Base-by-base conservation (phyloP, 75 land plant species). In the Sequoiadendron giganteum region DNA sequence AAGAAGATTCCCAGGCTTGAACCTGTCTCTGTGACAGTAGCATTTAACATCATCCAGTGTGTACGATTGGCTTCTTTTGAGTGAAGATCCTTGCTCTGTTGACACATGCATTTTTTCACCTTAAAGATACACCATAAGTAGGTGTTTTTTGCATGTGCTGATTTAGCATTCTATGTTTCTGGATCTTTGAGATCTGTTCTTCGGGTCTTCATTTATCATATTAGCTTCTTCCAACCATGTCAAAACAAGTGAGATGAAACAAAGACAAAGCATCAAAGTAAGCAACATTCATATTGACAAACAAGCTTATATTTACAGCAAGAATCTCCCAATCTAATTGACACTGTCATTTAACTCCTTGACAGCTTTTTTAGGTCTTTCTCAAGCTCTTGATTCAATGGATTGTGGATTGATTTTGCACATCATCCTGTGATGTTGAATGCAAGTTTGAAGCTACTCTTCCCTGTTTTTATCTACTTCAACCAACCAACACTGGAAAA, bases 341-440 rank as follows among this genome's bases (percentile, higher is more conserved):
- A 61, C 43, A 11, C 87, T 38, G 39, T 87, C 45, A 45, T 88
- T 61, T 36, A 83, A 28, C 28, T 45, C 68, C 70, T 73, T 79
- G 79, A 49, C 95, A 96, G 98, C 92, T 83, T 96, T 96, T 90
- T 87, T 88, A 80, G 95, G 89, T 36, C 90, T 96, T 49, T 93
- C 94, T 87, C 86, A 87, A 86, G 90, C 89, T 48, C 89, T 96
- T 80, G 72, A 92, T 78, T 54, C 85, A 76, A 86, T 91, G 34
- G 95, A 94, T 85, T 93, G 90, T 86, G 98, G 94, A 21, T 87
- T 96, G 85, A 89, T 96, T 96, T 48, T 96, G 96, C 88, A 86
- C 92, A 61, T 92, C 98, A 42, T 55, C 88, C 75, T 93, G 91
- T 86, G 93, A 96, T 75, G 84, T 91, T 42, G 93, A 95, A 45